Evolutionary conservation across 2,329 filamentous ascomycete genomes (phyloP).

Genomic region (Aspergillus sojae): DNA sequence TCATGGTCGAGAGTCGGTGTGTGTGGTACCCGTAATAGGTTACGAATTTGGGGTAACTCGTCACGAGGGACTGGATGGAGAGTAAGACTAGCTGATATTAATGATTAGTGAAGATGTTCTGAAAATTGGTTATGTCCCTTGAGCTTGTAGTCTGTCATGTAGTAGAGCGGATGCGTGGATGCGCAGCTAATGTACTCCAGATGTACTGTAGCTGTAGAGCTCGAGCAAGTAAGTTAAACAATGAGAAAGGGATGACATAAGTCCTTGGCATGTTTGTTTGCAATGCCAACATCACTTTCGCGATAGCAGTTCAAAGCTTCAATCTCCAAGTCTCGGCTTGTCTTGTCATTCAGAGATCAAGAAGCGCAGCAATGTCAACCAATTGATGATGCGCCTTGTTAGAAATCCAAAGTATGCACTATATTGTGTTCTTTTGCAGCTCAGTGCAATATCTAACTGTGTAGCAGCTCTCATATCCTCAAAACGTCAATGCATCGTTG

Average conservation of each 20-base stretch:
- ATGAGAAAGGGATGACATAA: conserved; percentile 1
- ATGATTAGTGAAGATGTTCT: background rate
- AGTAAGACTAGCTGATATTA: background rate
- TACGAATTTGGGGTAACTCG: background rate
- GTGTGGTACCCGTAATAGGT: background rate
- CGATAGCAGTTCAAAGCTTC: background rate
- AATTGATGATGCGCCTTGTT: background rate
- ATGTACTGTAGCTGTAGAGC: background rate
- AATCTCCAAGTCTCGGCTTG: background rate
- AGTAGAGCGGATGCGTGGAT: background rate
- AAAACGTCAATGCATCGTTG: background rate
- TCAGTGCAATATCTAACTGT: background rate
- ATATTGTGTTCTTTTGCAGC: background rate
- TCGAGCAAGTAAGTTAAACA: background rate
- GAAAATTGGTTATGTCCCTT: background rate
- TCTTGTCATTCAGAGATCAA: background rate
- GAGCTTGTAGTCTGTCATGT: background rate
- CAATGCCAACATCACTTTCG: background rate
- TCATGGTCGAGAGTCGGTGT: background rate
- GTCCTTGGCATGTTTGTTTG: conserved; percentile 2
- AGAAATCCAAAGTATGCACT: background rate
- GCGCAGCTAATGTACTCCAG: background rate
- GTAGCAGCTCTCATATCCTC: background rate
- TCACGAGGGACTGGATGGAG: background rate
- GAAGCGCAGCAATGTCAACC: background rate